Evolutionary conservation across 768 basidiomycete species (phyloP).

Genomic region (Guyanaporus albipodus): DNA sequence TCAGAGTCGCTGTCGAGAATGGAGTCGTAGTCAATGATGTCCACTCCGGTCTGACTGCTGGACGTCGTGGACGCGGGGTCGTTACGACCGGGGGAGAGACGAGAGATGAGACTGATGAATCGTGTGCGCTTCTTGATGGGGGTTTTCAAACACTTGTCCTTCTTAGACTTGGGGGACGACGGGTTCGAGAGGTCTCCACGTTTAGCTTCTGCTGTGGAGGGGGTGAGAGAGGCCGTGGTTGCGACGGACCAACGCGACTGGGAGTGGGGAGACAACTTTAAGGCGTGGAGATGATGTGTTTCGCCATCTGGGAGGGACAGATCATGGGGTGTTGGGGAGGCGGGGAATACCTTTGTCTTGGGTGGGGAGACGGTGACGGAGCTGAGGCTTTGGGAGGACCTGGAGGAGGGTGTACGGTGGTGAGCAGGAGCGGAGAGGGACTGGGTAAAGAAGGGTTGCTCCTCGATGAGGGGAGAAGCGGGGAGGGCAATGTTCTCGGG

Average conservation of each 20-base stretch:
- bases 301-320: neutral
- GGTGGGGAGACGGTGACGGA: slow-evolving; percentile 4
- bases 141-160: slow-evolving; percentile 20
- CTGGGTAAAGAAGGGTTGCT: slow-evolving; percentile 5
- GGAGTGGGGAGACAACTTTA: neutral
- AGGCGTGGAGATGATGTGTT: slow-evolving; percentile 1
- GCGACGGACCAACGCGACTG: slow-evolving; percentile 31
- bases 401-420: slow-evolving; percentile 5
- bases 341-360: slow-evolving; percentile 2
- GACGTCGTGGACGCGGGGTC: slow-evolving; percentile 13
- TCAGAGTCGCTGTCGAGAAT: slow-evolving; percentile 22
- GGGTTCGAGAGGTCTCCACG: neutral
- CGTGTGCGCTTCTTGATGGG: slow-evolving; percentile 32
- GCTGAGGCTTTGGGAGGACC: slow-evolving; percentile 5
- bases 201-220: slow-evolving; percentile 14
- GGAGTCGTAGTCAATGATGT: slow-evolving; percentile 22
- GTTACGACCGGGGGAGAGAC: slow-evolving; percentile 27
- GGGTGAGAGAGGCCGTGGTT: slow-evolving; percentile 28
- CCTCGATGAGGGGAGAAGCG: slow-evolving; percentile 18
- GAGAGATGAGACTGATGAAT: slow-evolving; percentile 32
- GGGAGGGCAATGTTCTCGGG: slow-evolving; percentile 28
- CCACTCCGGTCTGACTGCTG: neutral
- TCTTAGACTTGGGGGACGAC: slow-evolving; percentile 16
- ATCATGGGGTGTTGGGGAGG: slow-evolving; percentile 3
- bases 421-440: neutral